Conservation (phyloP, 1,139 yeast species). For the Debaryomycetaceae sp. region DNA sequence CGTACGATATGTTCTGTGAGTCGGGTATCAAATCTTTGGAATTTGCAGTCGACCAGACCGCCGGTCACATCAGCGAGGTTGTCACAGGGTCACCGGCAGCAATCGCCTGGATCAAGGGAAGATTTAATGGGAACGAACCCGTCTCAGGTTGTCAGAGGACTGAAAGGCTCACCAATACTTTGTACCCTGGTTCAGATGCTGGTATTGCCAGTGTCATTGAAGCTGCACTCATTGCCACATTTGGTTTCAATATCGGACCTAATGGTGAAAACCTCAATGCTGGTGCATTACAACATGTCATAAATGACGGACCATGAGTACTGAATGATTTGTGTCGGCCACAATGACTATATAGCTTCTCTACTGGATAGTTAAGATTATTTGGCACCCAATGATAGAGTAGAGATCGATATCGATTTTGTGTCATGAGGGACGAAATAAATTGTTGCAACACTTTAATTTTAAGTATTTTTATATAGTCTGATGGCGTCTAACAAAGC, state of each 20-base stretch:
- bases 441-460: neutral
- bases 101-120: constrained; percentile 5
- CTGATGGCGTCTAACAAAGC: neutral
- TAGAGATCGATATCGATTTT: neutral
- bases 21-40: constrained; percentile 8
- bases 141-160: constrained; percentile 5
- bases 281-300: too few relatives aligned
- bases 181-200: neutral
- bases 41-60: constrained; percentile 5
- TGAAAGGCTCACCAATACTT: constrained; percentile 1
- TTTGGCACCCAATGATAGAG: too few relatives aligned
- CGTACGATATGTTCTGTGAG: constrained; percentile 20
- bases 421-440: neutral
- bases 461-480: neutral
- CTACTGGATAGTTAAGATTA: too few relatives aligned
- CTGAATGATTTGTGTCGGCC: too few relatives aligned
- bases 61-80: constrained; percentile 6
- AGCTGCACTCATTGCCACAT: neutral
- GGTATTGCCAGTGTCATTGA: neutral
- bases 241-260: constrained; percentile 1
- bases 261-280: constrained; percentile 1
- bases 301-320: too few relatives aligned
- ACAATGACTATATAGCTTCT: too few relatives aligned
- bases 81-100: constrained; percentile 6
- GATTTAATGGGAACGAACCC: constrained; percentile 3